A percentile compares a stretch with the other conserved stretches of the same genome.
These are phyloP conservation scores for Rhamnella rubrinervis DNA, from an alignment of 331 rosid species.

Conservation along the genomic window DNA sequence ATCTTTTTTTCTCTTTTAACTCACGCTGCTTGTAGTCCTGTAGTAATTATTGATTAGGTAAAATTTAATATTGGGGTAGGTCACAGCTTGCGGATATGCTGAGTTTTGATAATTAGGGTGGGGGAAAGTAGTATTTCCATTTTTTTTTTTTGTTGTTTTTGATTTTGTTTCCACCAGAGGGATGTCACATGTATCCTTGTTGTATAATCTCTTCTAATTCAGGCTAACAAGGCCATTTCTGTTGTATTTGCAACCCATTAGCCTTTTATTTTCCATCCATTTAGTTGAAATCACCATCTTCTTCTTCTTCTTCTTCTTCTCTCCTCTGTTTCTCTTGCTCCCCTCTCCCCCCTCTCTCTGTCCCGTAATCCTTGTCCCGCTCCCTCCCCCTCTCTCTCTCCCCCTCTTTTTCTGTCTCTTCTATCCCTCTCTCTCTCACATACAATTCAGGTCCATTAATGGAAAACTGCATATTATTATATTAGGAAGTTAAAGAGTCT, in stretches of 20 bases:
- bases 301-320: constrained; percentile 17
- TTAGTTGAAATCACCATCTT: constrained; percentile 23
- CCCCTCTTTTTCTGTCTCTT: neutral
- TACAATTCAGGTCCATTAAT: neutral
- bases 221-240: constrained; percentile 42
- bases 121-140: constrained; percentile 6
- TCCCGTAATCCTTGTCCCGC: constrained; percentile 11
- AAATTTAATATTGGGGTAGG: constrained; percentile 30
- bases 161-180: constrained; percentile 16
- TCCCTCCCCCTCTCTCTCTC: neutral
- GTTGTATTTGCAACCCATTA: constrained; percentile 42
- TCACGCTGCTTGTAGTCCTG: constrained; percentile 41
- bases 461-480: neutral
- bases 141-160: neutral
- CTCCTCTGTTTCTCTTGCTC: neutral
- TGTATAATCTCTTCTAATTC: constrained; percentile 53
- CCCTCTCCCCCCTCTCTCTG: neutral
- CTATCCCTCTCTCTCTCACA: neutral
- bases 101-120: constrained; percentile 39
- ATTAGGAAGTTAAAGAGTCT: too few species aligned
- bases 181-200: constrained; percentile 26
- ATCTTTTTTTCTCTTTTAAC: constrained; percentile 26
- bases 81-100: constrained; percentile 29
- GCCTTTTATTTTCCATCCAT: constrained; percentile 21
- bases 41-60: constrained; percentile 40